phyloP scores from a whole-genome alignment of 352 stramenopile species.

The Phytophthora sojae region DNA sequence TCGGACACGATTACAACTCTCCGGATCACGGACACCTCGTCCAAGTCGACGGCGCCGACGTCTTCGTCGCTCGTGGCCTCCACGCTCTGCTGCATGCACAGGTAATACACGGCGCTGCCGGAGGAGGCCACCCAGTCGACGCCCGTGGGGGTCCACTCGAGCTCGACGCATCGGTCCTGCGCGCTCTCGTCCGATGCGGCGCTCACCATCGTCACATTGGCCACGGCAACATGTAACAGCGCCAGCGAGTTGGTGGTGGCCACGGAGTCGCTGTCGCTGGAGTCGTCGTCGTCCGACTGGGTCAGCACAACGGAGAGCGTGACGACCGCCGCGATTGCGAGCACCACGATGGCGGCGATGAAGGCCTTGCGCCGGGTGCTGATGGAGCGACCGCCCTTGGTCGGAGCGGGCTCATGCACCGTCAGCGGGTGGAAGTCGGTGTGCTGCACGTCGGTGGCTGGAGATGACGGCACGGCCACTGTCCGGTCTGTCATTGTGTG shows the following conservation, averaged over 20 bases:
- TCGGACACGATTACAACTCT: conserved; percentile 34
- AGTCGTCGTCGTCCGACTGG: conserved; percentile 21
- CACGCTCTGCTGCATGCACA: conserved; percentile 41
- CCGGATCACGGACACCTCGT: conserved; percentile 28
- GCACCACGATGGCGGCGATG: conserved; percentile 12
- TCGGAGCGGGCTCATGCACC: conserved; percentile 9
- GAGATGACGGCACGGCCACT: conserved; percentile 11
- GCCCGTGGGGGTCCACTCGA: conserved; percentile 40
- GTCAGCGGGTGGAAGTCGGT: conserved; percentile 17
- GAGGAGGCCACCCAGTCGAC: conserved; percentile 38
- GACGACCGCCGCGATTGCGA: conserved; percentile 29
- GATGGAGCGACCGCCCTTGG: conserved; percentile 23
- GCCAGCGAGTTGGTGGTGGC: conserved; percentile 16
- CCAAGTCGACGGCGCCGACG: conserved; percentile 24
- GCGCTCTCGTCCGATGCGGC: conserved; percentile 24
- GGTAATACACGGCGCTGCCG: conserved; percentile 35
- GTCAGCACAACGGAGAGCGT: conserved; percentile 27
- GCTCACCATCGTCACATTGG: conserved; percentile 31
- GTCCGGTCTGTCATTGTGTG: background rate
- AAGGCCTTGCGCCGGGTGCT: conserved; percentile 26
- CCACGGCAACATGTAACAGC: conserved; percentile 27
- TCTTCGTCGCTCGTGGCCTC: conserved; percentile 21
- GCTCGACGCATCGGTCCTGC: conserved; percentile 37
- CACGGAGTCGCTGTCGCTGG: conserved; percentile 2
- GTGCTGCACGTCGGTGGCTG: conserved; percentile 8